Conservation (phyloP, 768 basidiomycete species). For the Lactifluus volemus region DNA sequence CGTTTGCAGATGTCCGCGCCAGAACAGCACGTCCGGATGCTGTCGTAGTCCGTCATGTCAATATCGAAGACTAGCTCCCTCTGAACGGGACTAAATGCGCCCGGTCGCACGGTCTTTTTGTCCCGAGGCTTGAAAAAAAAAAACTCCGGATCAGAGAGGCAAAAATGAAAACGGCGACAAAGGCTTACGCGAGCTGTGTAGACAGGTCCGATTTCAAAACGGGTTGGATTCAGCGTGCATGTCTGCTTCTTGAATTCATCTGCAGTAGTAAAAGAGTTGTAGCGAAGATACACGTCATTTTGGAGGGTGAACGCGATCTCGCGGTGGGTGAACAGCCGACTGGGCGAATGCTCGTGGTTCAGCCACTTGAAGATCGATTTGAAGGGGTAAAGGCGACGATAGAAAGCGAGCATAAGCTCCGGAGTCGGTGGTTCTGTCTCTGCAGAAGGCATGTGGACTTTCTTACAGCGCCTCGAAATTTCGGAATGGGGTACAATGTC, state of each 20-base stretch:
- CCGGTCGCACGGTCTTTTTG: conserved; percentile 70
- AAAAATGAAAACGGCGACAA: conserved; percentile 14
- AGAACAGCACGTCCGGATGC: conserved; percentile 89
- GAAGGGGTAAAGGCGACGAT: conserved; percentile 89
- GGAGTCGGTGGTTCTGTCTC: conserved; percentile 31
- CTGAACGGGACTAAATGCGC: conserved; percentile 58
- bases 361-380: conserved; percentile 91
- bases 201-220: conserved; percentile 95
- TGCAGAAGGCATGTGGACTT: conserved; percentile 12
- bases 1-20: conserved; percentile 83
- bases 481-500: background rate
- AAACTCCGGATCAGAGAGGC: background rate
- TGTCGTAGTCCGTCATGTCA: conserved; percentile 99
- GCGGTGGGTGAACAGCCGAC: conserved; percentile 81
- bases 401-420: conserved; percentile 70
- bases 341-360: conserved; percentile 79
- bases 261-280: conserved; percentile 77
- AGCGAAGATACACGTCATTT: conserved; percentile 89
- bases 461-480: background rate
- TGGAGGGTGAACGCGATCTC: conserved; percentile 93
- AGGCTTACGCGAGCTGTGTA: conserved; percentile 67
- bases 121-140: conserved; percentile 62
- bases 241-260: conserved; percentile 93
- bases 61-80: conserved; percentile 99
- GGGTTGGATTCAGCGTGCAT: conserved; percentile 73